These are phyloP conservation scores for Hippophae rhamnoides DNA, from an alignment of 306 rosid genomes.

Conservation along the genomic window DNA sequence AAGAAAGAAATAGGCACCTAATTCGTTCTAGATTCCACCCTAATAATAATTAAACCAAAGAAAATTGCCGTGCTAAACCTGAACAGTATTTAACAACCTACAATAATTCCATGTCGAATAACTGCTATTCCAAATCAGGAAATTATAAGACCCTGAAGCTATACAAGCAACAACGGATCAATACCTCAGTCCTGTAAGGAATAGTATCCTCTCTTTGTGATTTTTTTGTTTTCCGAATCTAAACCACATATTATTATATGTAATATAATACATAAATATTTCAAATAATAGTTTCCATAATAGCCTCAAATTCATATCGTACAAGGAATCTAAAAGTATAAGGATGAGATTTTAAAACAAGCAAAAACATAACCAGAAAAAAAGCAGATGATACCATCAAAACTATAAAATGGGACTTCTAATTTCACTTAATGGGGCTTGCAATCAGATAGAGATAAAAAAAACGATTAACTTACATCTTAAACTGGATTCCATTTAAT, in stretches of 20 bases:
- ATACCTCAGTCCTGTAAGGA: not conserved
- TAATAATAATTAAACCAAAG: no score
- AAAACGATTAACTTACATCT: not conserved
- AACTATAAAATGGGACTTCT: not conserved
- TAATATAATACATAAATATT: no score
- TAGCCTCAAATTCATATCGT: no score
- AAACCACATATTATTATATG: no score
- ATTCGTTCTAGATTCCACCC: no score
- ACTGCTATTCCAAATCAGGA: not conserved
- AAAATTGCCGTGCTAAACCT: not conserved
- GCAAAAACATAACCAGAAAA: not conserved
- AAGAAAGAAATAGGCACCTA: no score
- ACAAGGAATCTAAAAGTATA: no score
- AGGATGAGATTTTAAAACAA: no score
- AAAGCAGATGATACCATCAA: not conserved
- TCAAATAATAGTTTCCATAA: no score
- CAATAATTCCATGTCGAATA: not conserved
- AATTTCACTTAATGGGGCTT: conserved; percentile 9
- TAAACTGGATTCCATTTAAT: conserved; percentile 1
- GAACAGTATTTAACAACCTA: not conserved
- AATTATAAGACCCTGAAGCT: not conserved
- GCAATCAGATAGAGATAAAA: not conserved
- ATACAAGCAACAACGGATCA: conserved; percentile 1
- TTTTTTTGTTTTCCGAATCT: no score
- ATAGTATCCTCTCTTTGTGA: no score